Conservation (phyloP, 179 eudicot genomes). For the Spinacia oleracea region DNA sequence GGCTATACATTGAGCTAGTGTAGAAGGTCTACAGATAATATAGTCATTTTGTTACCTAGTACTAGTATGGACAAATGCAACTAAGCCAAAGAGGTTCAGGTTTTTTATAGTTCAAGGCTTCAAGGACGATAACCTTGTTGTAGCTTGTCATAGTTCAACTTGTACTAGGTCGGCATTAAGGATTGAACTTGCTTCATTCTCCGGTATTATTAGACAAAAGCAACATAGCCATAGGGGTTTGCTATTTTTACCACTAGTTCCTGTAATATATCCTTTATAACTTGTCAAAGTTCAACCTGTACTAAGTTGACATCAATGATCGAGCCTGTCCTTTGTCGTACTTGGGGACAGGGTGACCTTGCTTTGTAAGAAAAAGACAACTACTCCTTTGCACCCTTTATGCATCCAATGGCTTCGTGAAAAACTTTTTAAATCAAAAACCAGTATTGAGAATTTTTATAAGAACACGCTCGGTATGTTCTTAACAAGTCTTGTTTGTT, state of each 20-base stretch:
- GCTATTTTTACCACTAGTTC: neutral
- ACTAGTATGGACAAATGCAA: conserved; percentile 8
- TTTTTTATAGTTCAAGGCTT: neutral
- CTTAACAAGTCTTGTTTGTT: neutral
- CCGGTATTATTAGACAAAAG: conserved; percentile 3
- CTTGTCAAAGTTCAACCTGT: conserved; percentile 2
- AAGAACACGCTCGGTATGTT: neutral
- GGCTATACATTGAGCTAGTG: neutral
- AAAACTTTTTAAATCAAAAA: neutral
- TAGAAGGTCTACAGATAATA: conserved; percentile 3
- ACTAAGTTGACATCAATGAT: neutral
- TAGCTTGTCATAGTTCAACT: neutral
- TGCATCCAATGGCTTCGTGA: neutral
- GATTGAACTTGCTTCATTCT: neutral
- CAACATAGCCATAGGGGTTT: conserved; percentile 4
- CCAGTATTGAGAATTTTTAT: neutral
- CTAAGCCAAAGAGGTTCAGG: conserved; percentile 8
- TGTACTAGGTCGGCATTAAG: neutral
- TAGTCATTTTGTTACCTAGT: neutral
- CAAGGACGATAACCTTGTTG: neutral
- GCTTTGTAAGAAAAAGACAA: neutral
- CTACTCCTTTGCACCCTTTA: neutral
- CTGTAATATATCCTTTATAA: neutral
- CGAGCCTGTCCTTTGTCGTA: neutral
- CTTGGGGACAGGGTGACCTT: neutral